Evolutionary conservation across 768 basidiomycete species (phyloP).

Genomic region (Vararia minispora): DNA sequence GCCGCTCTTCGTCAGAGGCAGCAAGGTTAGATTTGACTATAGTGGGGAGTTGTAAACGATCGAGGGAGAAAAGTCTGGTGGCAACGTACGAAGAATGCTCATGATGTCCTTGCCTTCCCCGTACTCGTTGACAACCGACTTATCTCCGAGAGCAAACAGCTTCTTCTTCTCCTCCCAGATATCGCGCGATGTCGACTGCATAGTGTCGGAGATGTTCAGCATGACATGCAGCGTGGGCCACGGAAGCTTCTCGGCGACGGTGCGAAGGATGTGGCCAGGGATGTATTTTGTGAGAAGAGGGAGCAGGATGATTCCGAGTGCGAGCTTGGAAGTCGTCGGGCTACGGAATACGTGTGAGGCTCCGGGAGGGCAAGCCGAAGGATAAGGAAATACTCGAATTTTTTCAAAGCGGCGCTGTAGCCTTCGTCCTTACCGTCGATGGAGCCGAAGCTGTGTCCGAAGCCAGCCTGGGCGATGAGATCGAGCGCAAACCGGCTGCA

Average conservation of each 20-base stretch:
- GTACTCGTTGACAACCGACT: slow-evolving; percentile 12
- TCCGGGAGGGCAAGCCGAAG: too few relatives aligned
- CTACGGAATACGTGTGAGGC: not conserved
- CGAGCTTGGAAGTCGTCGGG: slow-evolving; percentile 2
- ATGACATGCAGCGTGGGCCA: slow-evolving; percentile 20
- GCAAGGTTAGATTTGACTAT: slow-evolving; percentile 16
- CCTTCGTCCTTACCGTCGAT: slow-evolving; percentile 7
- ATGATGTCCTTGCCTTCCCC: slow-evolving; percentile 21
- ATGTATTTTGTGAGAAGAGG: slow-evolving; percentile 11
- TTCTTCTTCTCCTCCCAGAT: slow-evolving; percentile 28
- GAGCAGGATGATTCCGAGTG: not conserved
- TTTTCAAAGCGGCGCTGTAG: slow-evolving; percentile 14
- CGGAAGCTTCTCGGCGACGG: slow-evolving; percentile 22
- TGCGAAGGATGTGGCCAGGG: too few relatives aligned
- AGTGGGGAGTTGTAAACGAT: not conserved
- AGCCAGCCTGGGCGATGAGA: slow-evolving; percentile 15
- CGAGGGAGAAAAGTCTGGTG: not conserved
- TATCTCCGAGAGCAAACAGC: too few relatives aligned
- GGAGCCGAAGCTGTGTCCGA: slow-evolving; percentile 15
- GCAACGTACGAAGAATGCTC: slow-evolving; percentile 17
- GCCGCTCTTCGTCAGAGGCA: slow-evolving; percentile 14
- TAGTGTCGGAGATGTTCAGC: slow-evolving; percentile 24
- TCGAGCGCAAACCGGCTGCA: slow-evolving; percentile 14
- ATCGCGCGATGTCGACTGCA: slow-evolving; percentile 25
- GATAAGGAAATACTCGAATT: slow-evolving; percentile 3